A percentile compares a stretch with the other conserved stretches of the same genome.
phyloP scores from a whole-genome alignment of 306 rosid genomes.

The Cercis canadensis region DNA sequence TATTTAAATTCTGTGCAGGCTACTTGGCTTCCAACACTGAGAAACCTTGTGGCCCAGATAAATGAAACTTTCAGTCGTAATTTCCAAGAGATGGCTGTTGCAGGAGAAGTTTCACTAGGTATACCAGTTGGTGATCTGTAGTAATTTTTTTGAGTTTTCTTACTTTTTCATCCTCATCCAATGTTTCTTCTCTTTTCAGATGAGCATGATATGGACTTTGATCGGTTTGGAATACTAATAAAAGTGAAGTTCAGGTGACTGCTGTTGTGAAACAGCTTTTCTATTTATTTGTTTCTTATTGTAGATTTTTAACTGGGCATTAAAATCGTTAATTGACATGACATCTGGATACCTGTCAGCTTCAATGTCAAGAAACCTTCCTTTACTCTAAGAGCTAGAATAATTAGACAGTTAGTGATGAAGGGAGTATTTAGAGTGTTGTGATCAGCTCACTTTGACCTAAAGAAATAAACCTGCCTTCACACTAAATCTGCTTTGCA shows the following conservation, averaged over 20 bases:
- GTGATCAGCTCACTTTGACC: background rate
- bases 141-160: constrained; percentile 22
- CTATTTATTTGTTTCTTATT: background rate
- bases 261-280: constrained; percentile 12
- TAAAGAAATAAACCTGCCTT: no score
- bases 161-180: constrained; percentile 32
- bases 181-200: constrained; percentile 60
- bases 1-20: constrained; percentile 52
- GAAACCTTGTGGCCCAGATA: constrained; percentile 84
- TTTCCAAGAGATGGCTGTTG: constrained; percentile 98
- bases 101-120: constrained; percentile 97
- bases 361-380: constrained; percentile 23
- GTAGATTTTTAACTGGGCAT: background rate
- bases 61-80: constrained; percentile 85
- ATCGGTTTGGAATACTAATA: constrained; percentile 83
- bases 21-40: constrained; percentile 87
- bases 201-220: constrained; percentile 83
- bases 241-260: constrained; percentile 97
- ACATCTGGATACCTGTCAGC: background rate
- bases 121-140: constrained; percentile 26
- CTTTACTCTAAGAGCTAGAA: background rate
- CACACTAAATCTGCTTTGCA: no score
- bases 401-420: background rate
- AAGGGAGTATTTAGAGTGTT: background rate
- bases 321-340: constrained; percentile 3